Percentiles rank a stretch among this genome's conserved stretches.
These are phyloP conservation scores for Lentinula boryana DNA, from an alignment of 768 basidiomycete species.

Conservation along the genomic window DNA sequence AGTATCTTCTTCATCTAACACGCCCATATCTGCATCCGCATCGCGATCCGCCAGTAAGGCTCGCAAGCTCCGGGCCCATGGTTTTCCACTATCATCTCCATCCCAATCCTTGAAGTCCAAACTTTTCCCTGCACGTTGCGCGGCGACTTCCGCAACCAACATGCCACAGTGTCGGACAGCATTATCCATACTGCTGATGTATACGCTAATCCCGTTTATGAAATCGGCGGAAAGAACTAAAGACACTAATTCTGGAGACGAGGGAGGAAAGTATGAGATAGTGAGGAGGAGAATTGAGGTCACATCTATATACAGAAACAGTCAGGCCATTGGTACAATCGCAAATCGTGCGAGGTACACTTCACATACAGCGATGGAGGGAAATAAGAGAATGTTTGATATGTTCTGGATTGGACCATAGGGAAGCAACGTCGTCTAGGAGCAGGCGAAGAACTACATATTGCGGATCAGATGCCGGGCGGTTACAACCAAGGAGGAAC, in stretches of 20 bases:
- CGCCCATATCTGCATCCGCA: constrained; percentile 35
- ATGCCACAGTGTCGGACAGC: constrained; percentile 85
- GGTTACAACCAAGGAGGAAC: constrained; percentile 14
- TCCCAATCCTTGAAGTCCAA: constrained; percentile 85
- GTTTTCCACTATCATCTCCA: constrained; percentile 58
- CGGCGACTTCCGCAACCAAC: constrained; percentile 82
- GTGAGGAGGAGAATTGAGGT: constrained; percentile 66
- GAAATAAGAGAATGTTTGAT: constrained; percentile 74
- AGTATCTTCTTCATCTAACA: constrained; percentile 11
- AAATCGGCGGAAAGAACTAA: constrained; percentile 55
- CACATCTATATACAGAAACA: constrained; percentile 42
- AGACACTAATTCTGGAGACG: constrained; percentile 36
- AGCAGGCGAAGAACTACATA: constrained; percentile 40
- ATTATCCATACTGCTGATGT: constrained; percentile 73
- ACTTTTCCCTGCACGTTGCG: constrained; percentile 52
- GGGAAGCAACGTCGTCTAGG: constrained; percentile 42
- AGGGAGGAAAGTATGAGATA: constrained; percentile 52
- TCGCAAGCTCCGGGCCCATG: constrained; percentile 62
- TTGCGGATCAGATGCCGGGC: neutral
- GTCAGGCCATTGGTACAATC: neutral
- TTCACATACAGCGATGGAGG: constrained; percentile 65
- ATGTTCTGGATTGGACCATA: constrained; percentile 76
- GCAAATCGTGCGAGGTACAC: neutral
- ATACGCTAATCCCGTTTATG: constrained; percentile 62
- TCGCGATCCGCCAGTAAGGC: constrained; percentile 45